Evolutionary conservation across 2,329 filamentous ascomycete species (phyloP), one percentile per base, ranked within the genome.

Genomic region (Nothopassalora personata): DNA sequence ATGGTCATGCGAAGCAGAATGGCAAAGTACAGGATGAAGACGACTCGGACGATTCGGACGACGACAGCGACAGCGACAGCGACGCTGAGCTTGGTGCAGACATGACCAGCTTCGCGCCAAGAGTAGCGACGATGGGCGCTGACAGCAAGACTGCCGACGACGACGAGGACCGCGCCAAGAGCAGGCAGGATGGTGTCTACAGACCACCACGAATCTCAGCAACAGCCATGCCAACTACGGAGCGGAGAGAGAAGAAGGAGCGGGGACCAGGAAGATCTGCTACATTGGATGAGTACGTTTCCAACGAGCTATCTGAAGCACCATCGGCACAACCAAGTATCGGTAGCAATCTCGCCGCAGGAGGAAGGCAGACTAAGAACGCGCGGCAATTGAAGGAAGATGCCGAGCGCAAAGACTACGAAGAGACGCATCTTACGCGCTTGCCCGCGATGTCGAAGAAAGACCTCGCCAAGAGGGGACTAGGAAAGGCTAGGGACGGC

Each of bases 221-320:
- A 0, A 91, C 90, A 1, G 80, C 89, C 10, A 93, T 97, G 86
- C 72, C 76, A 5, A 69, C 71, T 13, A 71, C 73, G 6, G 85
- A 85, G 0, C 82, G 79, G 19, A 74, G 75, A 18, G 82, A 86
- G 59, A 80, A 83, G 52, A 81, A 85, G 61, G 81, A 86, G 3
- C 83, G 84, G 46, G 80, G 83, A 46, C 83, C 85, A 2, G 81
- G 83, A 61, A 90, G 89, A 71, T 96, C 92, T 0, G 86, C 86
- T 50, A 91, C 91, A 0, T 86, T 99, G 71, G 92, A 97, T 71
- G 93, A 97, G 70, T 99, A 95, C 69, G 85, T 99, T 63, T 85
- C 83, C 53, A 86, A 89, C 18, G 94, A 99, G 74, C 81, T 97
- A 60, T 92, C 91, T 0, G 76, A 82, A 5, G 90, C 90, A 1